Conservation (phyloP, 176 grass and related monocot species). For the Carex littledalei region DNA sequence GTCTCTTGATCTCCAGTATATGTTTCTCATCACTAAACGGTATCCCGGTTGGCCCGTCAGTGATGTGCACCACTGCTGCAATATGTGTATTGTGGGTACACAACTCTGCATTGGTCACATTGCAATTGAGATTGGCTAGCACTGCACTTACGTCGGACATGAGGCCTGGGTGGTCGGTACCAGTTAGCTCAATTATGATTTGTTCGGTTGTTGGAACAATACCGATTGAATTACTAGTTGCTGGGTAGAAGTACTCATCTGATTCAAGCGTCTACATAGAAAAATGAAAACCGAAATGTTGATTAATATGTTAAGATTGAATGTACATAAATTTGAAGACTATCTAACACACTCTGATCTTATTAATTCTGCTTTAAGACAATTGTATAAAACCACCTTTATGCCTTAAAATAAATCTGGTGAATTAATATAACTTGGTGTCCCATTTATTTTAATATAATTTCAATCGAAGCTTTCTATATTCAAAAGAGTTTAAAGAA, state of each 20-base stretch:
- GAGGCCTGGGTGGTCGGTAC: constrained; percentile 61
- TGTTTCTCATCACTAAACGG: constrained; percentile 36
- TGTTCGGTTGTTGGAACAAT: constrained; percentile 50
- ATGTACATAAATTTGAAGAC: background rate
- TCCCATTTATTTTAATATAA: background rate
- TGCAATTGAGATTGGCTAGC: constrained; percentile 42
- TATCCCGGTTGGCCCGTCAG: constrained; percentile 24
- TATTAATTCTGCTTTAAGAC: background rate
- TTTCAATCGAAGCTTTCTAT: background rate
- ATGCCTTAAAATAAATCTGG: background rate
- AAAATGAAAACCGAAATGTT: background rate
- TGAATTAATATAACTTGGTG: background rate
- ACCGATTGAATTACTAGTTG: constrained; percentile 43
- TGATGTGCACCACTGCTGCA: constrained; percentile 63
- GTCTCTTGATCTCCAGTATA: constrained; percentile 40
- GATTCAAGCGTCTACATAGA: constrained; percentile 52
- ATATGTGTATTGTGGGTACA: constrained; percentile 84
- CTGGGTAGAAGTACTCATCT: constrained; percentile 57
- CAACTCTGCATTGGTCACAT: constrained; percentile 53
- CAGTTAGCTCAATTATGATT: constrained; percentile 70
- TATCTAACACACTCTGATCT: background rate
- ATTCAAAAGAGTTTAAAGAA: background rate
- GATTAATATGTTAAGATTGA: background rate
- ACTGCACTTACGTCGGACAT: constrained; percentile 83
- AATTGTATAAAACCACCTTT: background rate